Conservation (phyloP, 2,329 filamentous ascomycete species). For the Dothidotthia symphoricarpi region DNA sequence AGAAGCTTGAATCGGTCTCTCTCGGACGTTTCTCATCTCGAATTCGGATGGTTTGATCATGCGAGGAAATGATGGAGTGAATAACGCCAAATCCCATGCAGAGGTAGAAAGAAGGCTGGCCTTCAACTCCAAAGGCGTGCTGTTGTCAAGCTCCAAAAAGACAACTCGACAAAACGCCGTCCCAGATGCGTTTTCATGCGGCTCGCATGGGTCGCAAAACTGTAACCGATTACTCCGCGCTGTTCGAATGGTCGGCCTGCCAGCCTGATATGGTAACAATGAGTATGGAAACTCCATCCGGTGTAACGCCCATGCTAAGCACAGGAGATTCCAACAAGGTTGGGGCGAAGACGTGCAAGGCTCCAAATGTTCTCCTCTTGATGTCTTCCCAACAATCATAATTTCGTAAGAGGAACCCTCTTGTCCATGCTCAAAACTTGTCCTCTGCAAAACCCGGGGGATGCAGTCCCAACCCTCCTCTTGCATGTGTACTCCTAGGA, state of each 20-base stretch:
- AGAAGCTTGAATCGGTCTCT: slow-evolving; percentile 9
- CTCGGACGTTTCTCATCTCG: slow-evolving; percentile 2
- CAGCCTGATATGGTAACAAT: not conserved
- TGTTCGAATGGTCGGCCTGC: no score
- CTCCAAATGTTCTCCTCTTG: no score
- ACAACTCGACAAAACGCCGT: no score
- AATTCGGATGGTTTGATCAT: not conserved
- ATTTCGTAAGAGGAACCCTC: not conserved
- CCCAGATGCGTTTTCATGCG: no score
- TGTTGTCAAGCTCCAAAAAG: no score
- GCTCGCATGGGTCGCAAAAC: no score
- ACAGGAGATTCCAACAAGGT: not conserved
- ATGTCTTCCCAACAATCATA: not conserved
- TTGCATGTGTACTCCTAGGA: slow-evolving; percentile 38
- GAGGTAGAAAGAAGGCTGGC: no score
- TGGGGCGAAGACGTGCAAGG: not conserved
- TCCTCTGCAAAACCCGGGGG: slow-evolving; percentile 34
- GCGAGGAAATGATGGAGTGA: not conserved
- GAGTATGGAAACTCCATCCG: no score
- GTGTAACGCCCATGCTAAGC: not conserved
- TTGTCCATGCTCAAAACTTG: slow-evolving; percentile 29
- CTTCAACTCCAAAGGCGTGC: no score
- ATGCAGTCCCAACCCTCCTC: slow-evolving; percentile 43
- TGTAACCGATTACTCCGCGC: no score
- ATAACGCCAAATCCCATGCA: no score